Conservation (phyloP, 768 basidiomycete genomes). For the Rhizopogon vesiculosus region DNA sequence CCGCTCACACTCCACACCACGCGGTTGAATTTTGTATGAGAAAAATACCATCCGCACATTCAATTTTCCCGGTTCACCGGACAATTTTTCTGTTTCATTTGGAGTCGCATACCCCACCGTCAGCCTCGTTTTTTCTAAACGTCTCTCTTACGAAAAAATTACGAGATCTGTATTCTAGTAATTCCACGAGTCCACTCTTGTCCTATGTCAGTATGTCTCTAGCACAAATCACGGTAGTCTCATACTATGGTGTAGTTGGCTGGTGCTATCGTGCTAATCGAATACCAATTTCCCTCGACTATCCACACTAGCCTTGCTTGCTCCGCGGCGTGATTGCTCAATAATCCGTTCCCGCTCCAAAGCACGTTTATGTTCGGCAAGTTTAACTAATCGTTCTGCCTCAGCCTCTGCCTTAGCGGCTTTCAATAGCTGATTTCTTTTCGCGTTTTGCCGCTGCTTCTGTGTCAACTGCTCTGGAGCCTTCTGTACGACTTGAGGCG, state of each 20-base stretch:
- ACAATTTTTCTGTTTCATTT: constrained; percentile 14
- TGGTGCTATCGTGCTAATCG: constrained; percentile 31
- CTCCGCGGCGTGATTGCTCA: constrained; percentile 32
- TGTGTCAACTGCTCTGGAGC: constrained; percentile 53
- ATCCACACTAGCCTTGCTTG: constrained; percentile 43
- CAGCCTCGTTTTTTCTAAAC: constrained; percentile 1
- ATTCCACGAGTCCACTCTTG: constrained; percentile 6
- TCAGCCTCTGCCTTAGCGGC: constrained; percentile 53
- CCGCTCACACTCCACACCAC: constrained; percentile 12
- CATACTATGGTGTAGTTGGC: not conserved
- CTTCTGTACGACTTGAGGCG: constrained; percentile 16
- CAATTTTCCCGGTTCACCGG: constrained; percentile 10
- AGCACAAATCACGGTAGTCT: not conserved
- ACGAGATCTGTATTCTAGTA: constrained; percentile 8
- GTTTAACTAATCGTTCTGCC: constrained; percentile 39
- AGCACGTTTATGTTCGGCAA: constrained; percentile 58
- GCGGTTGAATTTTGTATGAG: constrained; percentile 4
- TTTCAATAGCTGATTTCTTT: constrained; percentile 54
- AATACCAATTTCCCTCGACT: constrained; percentile 54
- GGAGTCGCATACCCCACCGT: constrained; percentile 2
- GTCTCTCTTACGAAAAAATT: not conserved
- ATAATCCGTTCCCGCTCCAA: constrained; percentile 49
- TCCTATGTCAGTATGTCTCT: not conserved
- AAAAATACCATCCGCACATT: constrained; percentile 1
- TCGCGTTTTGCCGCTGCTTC: constrained; percentile 65